These are phyloP conservation scores for Butyriboletus loyo DNA, from an alignment of 768 basidiomycete genomes.

Conservation along the genomic window DNA sequence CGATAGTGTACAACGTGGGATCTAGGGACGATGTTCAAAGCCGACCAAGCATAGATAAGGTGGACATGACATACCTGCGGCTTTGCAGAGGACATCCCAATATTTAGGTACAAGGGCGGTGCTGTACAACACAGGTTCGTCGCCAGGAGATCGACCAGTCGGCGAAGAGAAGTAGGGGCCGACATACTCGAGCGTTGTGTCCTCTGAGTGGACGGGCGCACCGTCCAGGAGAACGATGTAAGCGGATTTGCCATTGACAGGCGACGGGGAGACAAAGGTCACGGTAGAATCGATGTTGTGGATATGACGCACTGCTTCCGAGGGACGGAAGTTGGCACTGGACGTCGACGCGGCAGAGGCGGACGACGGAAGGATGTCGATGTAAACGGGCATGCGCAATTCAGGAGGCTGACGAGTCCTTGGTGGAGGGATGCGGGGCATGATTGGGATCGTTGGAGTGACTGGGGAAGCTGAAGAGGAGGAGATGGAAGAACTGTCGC, in stretches of 20 bases:
- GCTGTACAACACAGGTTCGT: constrained; percentile 49
- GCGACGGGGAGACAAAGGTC: constrained; percentile 52
- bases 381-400: constrained; percentile 31
- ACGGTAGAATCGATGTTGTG: constrained; percentile 63
- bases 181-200: constrained; percentile 33
- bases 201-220: constrained; percentile 51
- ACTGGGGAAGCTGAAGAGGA: constrained; percentile 19
- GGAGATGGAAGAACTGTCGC: constrained; percentile 17
- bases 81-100: constrained; percentile 58
- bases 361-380: constrained; percentile 30
- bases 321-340: neutral
- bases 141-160: constrained; percentile 20
- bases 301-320: constrained; percentile 47
- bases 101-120: constrained; percentile 60
- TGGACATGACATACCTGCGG: constrained; percentile 42
- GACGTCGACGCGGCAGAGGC: constrained; percentile 1
- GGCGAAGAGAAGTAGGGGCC: constrained; percentile 33
- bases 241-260: constrained; percentile 49
- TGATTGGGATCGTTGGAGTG: constrained; percentile 13
- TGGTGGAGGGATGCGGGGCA: constrained; percentile 22
- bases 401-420: constrained; percentile 21
- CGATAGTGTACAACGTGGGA: constrained; percentile 61
- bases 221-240: constrained; percentile 55
- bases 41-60: neutral
- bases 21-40: constrained; percentile 39